Evolutionary conservation across 768 basidiomycete genomes (phyloP), one percentile per base, ranked within the genome.

Genomic region (Hygrophoropsis aurantiaca): DNA sequence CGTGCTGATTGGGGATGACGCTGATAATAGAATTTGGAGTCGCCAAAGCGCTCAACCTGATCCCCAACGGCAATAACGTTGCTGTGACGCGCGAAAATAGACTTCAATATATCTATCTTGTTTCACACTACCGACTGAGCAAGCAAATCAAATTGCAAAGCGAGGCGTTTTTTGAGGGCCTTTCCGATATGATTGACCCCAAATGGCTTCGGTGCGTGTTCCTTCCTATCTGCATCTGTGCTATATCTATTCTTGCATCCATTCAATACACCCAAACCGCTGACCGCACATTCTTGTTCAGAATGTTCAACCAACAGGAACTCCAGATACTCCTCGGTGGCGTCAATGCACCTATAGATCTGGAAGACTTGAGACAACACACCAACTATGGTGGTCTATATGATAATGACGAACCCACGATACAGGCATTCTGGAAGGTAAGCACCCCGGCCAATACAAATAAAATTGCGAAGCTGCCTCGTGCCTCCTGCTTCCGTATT

Each of bases 251-350:
- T 16, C 36, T 37, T 21, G 32, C 44, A n/a, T 1, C 16, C 24
- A n/a, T 23, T 32, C n/a, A n/a, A 3, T 26, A 9, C 26, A 35
- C 11, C 23, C 27, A 23, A 33, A 34, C 6, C 13, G 21, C 49
- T 59, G 32, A 66, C 26, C 7, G 16, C 36, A 38, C 3, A 18
- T 32, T 45, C 19, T 19, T 13, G 13, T 38, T 40, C 51, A 90
- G 92, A 37, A 94, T 98, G 90, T 99, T 98, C 70, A 95, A 97
- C 64, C 94, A 95, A 54, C 88, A 91, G 61, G 97, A 98, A 65
- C 74, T 97, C 3, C 93, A 94, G 61, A 86, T 95, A 40, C 73
- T 98, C 1, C 75, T 99, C 5, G 94, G 94, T 0, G 93, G 91
- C 6, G 87, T 89, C 25, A 87, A 94, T 50, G 74, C 89, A 0